Evolutionary conservation across 2,329 filamentous ascomycete species (phyloP).

Genomic region (Diaporthe longicolla): DNA sequence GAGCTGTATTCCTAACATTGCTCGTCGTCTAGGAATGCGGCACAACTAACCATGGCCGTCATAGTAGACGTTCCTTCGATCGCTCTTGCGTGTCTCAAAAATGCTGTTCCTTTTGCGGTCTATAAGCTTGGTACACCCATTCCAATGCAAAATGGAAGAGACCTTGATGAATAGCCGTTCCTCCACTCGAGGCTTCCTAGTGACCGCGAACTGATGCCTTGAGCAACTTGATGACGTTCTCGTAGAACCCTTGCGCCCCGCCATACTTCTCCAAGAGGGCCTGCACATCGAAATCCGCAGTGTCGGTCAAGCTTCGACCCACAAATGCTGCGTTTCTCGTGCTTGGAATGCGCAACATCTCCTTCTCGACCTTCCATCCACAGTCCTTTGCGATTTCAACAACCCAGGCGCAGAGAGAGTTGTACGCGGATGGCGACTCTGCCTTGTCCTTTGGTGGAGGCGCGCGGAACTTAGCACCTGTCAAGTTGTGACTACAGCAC

Average conservation of each 20-base stretch:
- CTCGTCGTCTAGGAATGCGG: no score
- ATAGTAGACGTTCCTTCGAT: background rate
- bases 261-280: constrained; percentile 65
- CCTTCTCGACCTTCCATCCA: constrained; percentile 83
- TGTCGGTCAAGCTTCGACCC: constrained; percentile 65
- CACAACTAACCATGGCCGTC: background rate
- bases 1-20: background rate
- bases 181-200: constrained; percentile 44
- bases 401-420: constrained; percentile 86
- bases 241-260: constrained; percentile 69
- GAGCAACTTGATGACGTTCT: constrained; percentile 74
- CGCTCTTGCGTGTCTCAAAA: background rate
- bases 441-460: constrained; percentile 65
- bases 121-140: background rate
- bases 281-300: constrained; percentile 56
- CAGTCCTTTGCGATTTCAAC: constrained; percentile 77
- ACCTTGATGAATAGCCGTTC: background rate
- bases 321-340: constrained; percentile 89
- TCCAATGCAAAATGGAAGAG: background rate
- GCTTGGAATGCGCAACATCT: constrained; percentile 91
- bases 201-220: constrained; percentile 60
- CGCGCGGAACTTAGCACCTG: constrained; percentile 81
- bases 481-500: constrained; percentile 92
- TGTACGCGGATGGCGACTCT: constrained; percentile 79
- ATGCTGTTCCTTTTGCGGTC: background rate